These are phyloP conservation scores for Sclerotinia subarctica DNA, from an alignment of 2,329 filamentous ascomycete species.

Conservation along the genomic window DNA sequence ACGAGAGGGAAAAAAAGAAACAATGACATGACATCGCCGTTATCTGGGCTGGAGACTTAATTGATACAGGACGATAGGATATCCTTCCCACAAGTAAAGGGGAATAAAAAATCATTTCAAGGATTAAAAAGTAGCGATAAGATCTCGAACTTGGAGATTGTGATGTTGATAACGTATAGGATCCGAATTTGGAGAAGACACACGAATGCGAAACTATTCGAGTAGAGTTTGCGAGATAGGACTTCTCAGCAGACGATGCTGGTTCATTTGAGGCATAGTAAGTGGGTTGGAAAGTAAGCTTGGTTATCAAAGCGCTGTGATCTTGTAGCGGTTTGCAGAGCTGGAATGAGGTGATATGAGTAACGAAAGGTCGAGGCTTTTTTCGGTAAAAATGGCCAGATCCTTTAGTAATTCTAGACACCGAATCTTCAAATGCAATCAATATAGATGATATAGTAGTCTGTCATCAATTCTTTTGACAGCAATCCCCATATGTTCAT, in stretches of 20 bases:
- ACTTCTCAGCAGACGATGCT: neutral
- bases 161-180: neutral
- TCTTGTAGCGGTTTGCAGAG: too few relatives aligned
- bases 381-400: too few relatives aligned
- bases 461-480: too few relatives aligned
- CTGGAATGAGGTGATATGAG: too few relatives aligned
- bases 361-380: too few relatives aligned
- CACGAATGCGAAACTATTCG: neutral
- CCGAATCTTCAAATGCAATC: too few relatives aligned
- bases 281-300: too few relatives aligned
- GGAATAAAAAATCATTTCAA: neutral
- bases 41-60: neutral
- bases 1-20: neutral
- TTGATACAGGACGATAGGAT: neutral
- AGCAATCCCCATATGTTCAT: neutral
- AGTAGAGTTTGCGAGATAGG: neutral
- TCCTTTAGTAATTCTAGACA: too few relatives aligned
- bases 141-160: neutral
- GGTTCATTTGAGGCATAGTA: neutral
- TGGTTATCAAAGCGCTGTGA: too few relatives aligned
- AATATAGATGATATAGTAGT: too few relatives aligned
- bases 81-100: neutral
- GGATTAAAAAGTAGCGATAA: neutral
- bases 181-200: neutral
- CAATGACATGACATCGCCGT: neutral